Evolutionary conservation across 2,329 filamentous ascomycete species (phyloP), one percentile per base, ranked within the genome.

Genomic region (Cercospora sp.): DNA sequence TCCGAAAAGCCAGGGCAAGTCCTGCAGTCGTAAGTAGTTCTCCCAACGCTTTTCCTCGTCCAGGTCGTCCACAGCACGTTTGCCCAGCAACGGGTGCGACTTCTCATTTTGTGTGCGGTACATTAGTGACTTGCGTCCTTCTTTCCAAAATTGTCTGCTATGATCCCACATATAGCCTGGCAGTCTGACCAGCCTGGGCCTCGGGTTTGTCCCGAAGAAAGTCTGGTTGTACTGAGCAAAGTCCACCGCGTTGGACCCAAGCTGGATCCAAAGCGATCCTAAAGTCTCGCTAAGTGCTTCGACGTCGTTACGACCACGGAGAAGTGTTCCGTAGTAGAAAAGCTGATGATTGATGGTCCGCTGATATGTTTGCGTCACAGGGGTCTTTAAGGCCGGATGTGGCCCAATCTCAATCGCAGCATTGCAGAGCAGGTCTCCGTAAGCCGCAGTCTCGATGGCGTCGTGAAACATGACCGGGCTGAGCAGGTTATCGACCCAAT

Each of bases 401-500:
- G 83, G 81, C 0, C 83, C 83, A 10, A 85, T 69, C 63, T 85
- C 83, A 3, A 85, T 72, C 18, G 72, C 78, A 13, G 79, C 75
- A 45, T 81, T 77, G 33, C 80, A 67, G 7, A 51, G 36, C 12
- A 48, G 48, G 13, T 33, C 55, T 16, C 30, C 31, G 26, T 30
- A 51, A 33, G 64, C 20, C 10, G 67, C 39, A 31, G 30, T 42
- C n/a, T 53, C 61, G 3, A 84, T 36, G 0, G 83, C 83, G 55
- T 83, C 75, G 6, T 74, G 73, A 68, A 86, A 85, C 0, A 81
- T 71, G 0, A 85, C 83, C 0, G 83, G 76, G 6, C 77, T 73
- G 2, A 75, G 69, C 80, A 85, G 80, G 71, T 85, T 86, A 28
- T 81, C 76, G 2, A 67, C 72, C 83, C 83, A 86, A 72, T 85